phyloP scores from a whole-genome alignment of 805 yeast species.

The Limtongia smithiae region DNA sequence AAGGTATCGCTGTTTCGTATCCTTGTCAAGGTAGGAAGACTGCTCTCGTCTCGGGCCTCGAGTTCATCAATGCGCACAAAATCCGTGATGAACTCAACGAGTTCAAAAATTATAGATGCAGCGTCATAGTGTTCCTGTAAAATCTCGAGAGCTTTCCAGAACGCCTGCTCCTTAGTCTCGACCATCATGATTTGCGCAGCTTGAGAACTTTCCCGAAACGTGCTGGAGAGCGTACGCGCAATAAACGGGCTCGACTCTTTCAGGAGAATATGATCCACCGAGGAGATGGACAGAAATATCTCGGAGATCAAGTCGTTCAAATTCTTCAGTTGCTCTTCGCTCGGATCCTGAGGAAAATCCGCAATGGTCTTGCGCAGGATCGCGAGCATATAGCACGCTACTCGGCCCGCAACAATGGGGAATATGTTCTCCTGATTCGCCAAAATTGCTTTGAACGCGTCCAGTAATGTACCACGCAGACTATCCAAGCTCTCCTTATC shows the following conservation, averaged over 20 bases:
- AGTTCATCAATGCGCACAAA: constrained; percentile 11
- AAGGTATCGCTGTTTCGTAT: constrained; percentile 26
- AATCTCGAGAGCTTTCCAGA: constrained; percentile 28
- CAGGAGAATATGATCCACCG: constrained; percentile 11
- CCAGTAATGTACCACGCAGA: constrained; percentile 11
- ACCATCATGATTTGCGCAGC: constrained; percentile 6
- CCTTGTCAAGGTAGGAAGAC: background rate
- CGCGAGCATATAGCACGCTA: constrained; percentile 22
- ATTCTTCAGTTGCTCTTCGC: background rate
- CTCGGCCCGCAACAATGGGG: constrained; percentile 24
- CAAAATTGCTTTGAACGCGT: constrained; percentile 16
- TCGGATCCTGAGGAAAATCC: background rate
- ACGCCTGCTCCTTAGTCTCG: constrained; percentile 21
- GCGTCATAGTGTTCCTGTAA: constrained; percentile 22
- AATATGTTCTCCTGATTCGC: constrained; percentile 20
- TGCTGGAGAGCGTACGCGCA: constrained; percentile 14
- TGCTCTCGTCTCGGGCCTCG: constrained; percentile 1
- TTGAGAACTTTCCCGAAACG: constrained; percentile 15
- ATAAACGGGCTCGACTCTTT: constrained; percentile 6
- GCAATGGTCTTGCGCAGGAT: constrained; percentile 12
- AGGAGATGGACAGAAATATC: constrained; percentile 12
- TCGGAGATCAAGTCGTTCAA: constrained; percentile 1
- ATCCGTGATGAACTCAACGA: constrained; percentile 19
- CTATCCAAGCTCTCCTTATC: constrained; percentile 11
- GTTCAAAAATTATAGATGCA: constrained; percentile 20